phyloP scores from a whole-genome alignment of 768 basidiomycete species.

The Collybia sordida region DNA sequence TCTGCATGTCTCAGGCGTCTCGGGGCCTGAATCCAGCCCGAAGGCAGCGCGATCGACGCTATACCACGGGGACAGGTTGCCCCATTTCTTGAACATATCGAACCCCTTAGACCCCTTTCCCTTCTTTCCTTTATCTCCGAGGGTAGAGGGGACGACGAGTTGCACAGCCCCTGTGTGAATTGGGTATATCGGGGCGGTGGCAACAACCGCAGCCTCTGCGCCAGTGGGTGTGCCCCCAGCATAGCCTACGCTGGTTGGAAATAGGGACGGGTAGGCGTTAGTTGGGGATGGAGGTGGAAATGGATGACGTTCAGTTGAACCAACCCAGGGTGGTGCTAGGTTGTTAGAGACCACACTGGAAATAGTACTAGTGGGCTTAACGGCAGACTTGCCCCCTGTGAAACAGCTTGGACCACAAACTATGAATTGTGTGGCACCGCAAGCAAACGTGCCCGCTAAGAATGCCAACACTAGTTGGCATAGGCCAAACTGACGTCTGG shows the following conservation, averaged over 20 bases:
- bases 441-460: conserved; percentile 49
- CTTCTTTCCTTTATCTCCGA: conserved; percentile 13
- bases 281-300: conserved; percentile 77
- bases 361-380: not conserved
- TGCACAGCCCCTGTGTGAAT: conserved; percentile 68
- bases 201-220: conserved; percentile 70
- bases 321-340: conserved; percentile 66
- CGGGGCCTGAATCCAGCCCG: conserved; percentile 71
- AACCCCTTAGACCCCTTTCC: conserved; percentile 40
- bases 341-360: conserved; percentile 16
- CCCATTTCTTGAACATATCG: conserved; percentile 77
- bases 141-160: conserved; percentile 53
- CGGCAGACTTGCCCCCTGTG: conserved; percentile 10
- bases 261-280: conserved; percentile 68
- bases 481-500: conserved; percentile 27
- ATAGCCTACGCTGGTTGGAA: conserved; percentile 78
- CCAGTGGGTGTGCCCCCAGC: conserved; percentile 79
- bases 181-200: conserved; percentile 78
- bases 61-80: conserved; percentile 86
- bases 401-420: conserved; percentile 43
- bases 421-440: conserved; percentile 49
- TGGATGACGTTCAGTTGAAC: conserved; percentile 66
- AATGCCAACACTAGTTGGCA: conserved; percentile 51
- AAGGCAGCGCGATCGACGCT: conserved; percentile 65
- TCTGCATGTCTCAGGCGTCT: conserved; percentile 66